Base-by-base conservation (phyloP, 805 yeast species). In the Lipomyces anomalus region DNA sequence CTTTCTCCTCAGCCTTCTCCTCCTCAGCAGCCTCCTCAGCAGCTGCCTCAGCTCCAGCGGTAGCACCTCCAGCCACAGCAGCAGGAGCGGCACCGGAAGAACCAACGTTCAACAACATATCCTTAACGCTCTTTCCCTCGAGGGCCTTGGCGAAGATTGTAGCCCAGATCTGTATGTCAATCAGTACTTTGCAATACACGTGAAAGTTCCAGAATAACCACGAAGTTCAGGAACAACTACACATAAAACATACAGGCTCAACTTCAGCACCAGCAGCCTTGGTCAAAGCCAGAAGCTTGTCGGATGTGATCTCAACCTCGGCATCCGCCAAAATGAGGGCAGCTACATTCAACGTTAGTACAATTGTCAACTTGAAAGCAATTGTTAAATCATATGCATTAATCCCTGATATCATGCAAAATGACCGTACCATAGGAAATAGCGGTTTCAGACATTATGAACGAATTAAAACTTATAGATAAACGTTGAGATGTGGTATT, bases 271-370 rank as follows among this genome's bases (percentile, higher is more conserved):
- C 84, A 61, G 95, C 95, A 62, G 94, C 85, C 65, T 73, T 66
- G 70, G 86, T 73, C 68, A 86, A 72, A 59, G 92, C 71, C 66
- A 79, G 70, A 63, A 86, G 75, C 78, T 85, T 86, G 71, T 84
- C 90, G 61, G 92, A 67, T 50, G 95, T 78, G 80, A 92, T 79
- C 73, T 89, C 96, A 67, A 87, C 75, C 67, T 87, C 96, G 67
- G 97, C 86, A 70, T 90, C 98, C 61, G 97, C 95, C 73, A 90
- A 80, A 76, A 90, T 88, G 73, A 90, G 82, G 68, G 97, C 95
- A 72, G 98, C 97, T 64, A 60, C 55, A 51, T 58, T 58, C 46
- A 52, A 47, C 35, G 61, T 62, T 42, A 50, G 44, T 21, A 13
- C 37, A 6, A 17, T 26, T 34, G 55, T 48, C 49, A 47, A 52